phyloP scores from a whole-genome alignment of 2,329 filamentous ascomycete genomes.

The Cercospora sp. region DNA sequence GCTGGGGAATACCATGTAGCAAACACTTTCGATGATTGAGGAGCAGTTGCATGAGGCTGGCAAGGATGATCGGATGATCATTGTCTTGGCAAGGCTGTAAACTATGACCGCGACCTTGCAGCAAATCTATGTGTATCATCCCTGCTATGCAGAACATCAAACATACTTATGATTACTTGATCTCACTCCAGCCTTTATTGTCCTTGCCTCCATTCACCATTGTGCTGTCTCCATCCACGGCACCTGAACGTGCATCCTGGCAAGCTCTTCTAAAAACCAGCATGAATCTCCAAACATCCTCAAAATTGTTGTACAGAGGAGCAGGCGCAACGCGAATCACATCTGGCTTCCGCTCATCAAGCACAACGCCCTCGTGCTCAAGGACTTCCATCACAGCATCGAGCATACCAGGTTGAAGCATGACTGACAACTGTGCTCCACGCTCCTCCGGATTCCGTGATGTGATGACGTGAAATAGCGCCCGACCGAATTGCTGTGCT shows the following conservation, averaged over 20 bases:
- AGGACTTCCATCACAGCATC: constrained; percentile 66
- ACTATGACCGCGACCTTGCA: not conserved
- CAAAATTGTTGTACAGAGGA: constrained; percentile 79
- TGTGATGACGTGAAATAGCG: constrained; percentile 61
- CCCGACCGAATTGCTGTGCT: constrained; percentile 12
- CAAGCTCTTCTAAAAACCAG: constrained; percentile 55
- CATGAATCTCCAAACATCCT: constrained; percentile 67
- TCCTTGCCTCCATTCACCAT: constrained; percentile 36
- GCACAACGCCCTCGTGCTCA: constrained; percentile 68
- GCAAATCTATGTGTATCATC: not conserved
- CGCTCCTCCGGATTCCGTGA: constrained; percentile 67
- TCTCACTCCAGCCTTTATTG: constrained; percentile 37
- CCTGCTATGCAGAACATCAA: not conserved
- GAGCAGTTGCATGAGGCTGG: not conserved
- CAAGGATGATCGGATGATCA: constrained; percentile 1
- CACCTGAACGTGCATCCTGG: constrained; percentile 37
- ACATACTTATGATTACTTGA: constrained; percentile 27
- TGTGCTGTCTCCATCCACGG: constrained; percentile 15
- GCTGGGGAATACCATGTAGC: not conserved
- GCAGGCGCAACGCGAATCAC: constrained; percentile 82
- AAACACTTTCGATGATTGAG: not conserved
- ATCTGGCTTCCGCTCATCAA: constrained; percentile 81
- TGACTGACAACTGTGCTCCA: constrained; percentile 76
- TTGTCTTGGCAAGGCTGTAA: not conserved
- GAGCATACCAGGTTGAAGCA: constrained; percentile 67